These are phyloP conservation scores for Hypsizygus marmoreus DNA, from an alignment of 768 basidiomycete species.

Conservation along the genomic window DNA sequence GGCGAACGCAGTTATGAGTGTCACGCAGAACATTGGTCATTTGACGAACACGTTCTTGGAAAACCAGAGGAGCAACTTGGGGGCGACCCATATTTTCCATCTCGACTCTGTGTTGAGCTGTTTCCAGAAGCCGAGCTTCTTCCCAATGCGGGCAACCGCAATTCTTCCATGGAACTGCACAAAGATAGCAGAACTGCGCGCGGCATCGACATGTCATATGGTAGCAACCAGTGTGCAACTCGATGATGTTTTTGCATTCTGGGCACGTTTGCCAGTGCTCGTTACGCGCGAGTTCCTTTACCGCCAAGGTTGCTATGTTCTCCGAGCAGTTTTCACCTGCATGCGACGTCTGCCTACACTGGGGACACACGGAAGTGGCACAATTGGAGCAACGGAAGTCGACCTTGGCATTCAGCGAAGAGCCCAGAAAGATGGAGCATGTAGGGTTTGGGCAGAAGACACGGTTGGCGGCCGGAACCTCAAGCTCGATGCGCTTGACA, in stretches of 20 bases:
- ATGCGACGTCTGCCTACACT: slow-evolving; percentile 53
- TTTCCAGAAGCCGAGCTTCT: slow-evolving; percentile 40
- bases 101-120: slow-evolving; percentile 39
- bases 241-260: slow-evolving; percentile 55
- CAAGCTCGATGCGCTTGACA: slow-evolving; percentile 16
- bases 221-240: slow-evolving; percentile 58
- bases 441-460: slow-evolving; percentile 31
- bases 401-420: slow-evolving; percentile 15
- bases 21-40: slow-evolving; percentile 40
- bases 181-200: slow-evolving; percentile 66
- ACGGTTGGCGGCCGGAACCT: slow-evolving; percentile 14
- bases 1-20: slow-evolving; percentile 55
- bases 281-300: slow-evolving; percentile 45
- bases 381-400: slow-evolving; percentile 45
- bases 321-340: slow-evolving; percentile 38
- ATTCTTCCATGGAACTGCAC: slow-evolving; percentile 61
- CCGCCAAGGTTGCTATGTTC: slow-evolving; percentile 41
- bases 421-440: slow-evolving; percentile 46
- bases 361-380: slow-evolving; percentile 38
- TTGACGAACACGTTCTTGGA: slow-evolving; percentile 31
- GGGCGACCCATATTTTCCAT: slow-evolving; percentile 25
- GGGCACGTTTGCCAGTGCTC: slow-evolving; percentile 67
- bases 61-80: slow-evolving; percentile 28
- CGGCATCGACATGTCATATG: slow-evolving; percentile 67
- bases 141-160: slow-evolving; percentile 70